Base-by-base conservation (phyloP, 2,329 filamentous ascomycete species). In the Xylaria sp. region DNA sequence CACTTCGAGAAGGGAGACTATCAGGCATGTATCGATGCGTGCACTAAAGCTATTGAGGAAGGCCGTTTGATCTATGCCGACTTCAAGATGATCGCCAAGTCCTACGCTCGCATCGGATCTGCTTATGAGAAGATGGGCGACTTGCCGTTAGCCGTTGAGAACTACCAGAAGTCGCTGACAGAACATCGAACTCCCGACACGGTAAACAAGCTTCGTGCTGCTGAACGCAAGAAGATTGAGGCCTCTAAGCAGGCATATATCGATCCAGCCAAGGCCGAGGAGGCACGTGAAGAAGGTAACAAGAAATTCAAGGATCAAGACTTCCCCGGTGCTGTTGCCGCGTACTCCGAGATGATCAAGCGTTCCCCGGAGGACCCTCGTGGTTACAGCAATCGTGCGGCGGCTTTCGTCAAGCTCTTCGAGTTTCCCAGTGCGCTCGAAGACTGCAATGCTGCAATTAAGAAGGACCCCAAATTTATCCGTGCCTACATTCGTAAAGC, bases 31-130 rank as follows among this genome's bases (percentile, higher is more conserved):
- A 94, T 99, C 72, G 92, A 97, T 75, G 84, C 90, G 18, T 99
- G 96, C 83, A 90, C 92, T 75, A 89, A 93, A 83, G 96, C 97
- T 12, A 88, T 97, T 62, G 91, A 97, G 74, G 92, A 98, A 80
- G 96, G 96, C 64, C 93, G 96, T 67, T 87, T 91, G 75, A 90
- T 97, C 74, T 91, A 94, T 65, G 94, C 96, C 71, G 96, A 99
- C 83, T 99, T 98, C 86, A 99, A 99, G 89, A 87, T 94, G 77
- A 95, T 99, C 73, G 94, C 97, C 78, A 98, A 97, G 89, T 93
- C 95, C n/a, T 97, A 96, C 76, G 94, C 94, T 45, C 93, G 96
- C 74, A 97, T 99, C 74, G 96, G 96, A 72, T 88, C 90, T n/a
- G 90, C 95, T 0, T 94, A 98, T 79, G 96, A 99, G 86, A 97